Base-by-base conservation (phyloP, 2,329 filamentous ascomycete species). In the Aspergillus unguis region DNA sequence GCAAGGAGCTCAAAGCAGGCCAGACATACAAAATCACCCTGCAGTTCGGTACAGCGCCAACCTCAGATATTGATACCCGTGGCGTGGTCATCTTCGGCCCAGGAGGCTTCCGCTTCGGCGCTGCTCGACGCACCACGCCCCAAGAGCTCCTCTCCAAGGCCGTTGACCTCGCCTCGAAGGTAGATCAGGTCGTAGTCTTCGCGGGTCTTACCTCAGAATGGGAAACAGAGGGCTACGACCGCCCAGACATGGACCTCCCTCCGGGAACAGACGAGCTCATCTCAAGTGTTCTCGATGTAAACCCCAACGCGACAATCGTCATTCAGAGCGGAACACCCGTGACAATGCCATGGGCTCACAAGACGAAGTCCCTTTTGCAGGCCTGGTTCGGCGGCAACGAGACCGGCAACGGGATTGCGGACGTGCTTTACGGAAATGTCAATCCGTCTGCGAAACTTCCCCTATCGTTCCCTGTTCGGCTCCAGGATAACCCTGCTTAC, bases 301-400 rank as follows among this genome's bases (percentile, higher is more conserved):
- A 92, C 67, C 76, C 84, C 3, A 85, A 85, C 50, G 85, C 86
- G 1, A 82, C 84, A 1, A 82, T 94, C 1, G 85, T 92, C 1
- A 84, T 89, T 65, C 88, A 92, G 62, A 89, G 86, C 0, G 89
- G 88, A 33, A 90, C 87, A 0, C 88, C 88, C 0, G 73, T 80
- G 8, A 77, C 75, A 2, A 77, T 80, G 69, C 78, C 77, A 0
- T 77, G 77, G 71, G 68, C 63, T 2, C 62, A 71, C 4, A 67
- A 73, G n/a, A 66, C 74, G 7, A 74, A 75, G 6, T 82, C 84
- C 2, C 74, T 92, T 1, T 65, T 91, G 1, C 87, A 92, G 63
- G 88, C 88, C 6, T 94, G 88, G 88, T 94, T 91, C 63, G 87
- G 88, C 55, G 89, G 90, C n/a, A 90, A 94, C 63, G 89, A 94